A percentile compares a stretch with the other conserved stretches of the same genome.
Evolutionary conservation across 345 rosid genomes (phyloP).

Genomic region (Sonneratia caseolaris): DNA sequence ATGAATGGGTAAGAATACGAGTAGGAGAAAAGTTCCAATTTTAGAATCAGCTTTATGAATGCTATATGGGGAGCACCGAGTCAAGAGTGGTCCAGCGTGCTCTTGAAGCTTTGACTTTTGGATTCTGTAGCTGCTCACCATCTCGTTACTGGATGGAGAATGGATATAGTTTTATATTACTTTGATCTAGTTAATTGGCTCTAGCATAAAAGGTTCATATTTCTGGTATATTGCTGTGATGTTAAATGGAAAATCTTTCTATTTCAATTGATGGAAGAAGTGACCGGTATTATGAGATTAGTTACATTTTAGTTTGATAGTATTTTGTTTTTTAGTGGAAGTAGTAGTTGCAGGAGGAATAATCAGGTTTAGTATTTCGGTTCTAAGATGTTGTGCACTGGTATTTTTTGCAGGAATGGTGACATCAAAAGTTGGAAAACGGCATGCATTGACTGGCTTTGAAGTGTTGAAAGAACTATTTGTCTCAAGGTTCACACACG

Average conservation of each 20-base stretch:
- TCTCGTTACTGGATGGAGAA: not conserved
- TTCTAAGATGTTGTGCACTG: not conserved
- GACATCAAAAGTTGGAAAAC: conserved; percentile 85
- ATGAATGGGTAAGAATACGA: not conserved
- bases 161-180: not conserved
- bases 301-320: not conserved
- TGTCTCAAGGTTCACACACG: conserved; percentile 37
- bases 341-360: not conserved
- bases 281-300: not conserved
- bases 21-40: not conserved
- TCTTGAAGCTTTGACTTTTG: not conserved
- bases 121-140: not conserved
- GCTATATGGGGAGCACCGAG: not conserved
- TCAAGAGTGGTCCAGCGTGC: not conserved
- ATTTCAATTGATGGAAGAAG: not conserved
- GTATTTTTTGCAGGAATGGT: conserved; percentile 57
- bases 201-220: not conserved
- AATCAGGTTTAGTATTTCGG: not conserved
- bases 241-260: not conserved
- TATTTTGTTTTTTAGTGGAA: not conserved
- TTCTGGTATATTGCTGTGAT: not conserved
- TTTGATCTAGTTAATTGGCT: not conserved
- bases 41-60: not conserved
- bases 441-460: conserved; percentile 81
- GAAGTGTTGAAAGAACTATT: conserved; percentile 81